phyloP scores from a whole-genome alignment of 345 rosid species.

The Psidium friedrichsthalianum region DNA sequence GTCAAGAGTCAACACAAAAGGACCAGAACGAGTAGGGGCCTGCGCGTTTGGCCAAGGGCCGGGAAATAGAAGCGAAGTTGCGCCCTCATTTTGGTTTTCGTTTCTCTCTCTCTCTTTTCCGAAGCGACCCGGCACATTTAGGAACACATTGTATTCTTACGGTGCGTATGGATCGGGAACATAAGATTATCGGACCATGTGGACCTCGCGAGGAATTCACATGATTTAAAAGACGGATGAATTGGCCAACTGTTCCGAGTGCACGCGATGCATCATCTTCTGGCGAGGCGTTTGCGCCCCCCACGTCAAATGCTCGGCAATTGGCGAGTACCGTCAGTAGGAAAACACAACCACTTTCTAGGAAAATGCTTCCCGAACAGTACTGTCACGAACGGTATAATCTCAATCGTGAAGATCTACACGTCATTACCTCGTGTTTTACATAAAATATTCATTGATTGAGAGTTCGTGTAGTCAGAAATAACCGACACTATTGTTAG shows the following conservation, averaged over 20 bases:
- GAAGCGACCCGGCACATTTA: neutral
- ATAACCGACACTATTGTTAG: too few species aligned
- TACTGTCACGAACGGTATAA: too few species aligned
- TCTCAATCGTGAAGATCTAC: too few species aligned
- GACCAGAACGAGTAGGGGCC: neutral
- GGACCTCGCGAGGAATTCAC: neutral
- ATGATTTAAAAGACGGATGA: neutral
- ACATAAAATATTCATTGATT: too few species aligned
- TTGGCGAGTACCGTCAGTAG: neutral
- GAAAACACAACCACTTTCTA: neutral
- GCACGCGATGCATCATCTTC: neutral
- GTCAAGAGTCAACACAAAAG: neutral
- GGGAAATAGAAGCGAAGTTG: neutral
- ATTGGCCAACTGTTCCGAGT: neutral
- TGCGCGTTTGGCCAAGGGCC: neutral
- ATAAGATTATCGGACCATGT: neutral
- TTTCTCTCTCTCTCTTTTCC: neutral
- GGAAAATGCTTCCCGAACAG: too few species aligned
- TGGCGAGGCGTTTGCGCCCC: neutral
- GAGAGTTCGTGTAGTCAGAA: too few species aligned
- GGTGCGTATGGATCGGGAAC: neutral
- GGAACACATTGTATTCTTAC: neutral
- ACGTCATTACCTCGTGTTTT: too few species aligned
- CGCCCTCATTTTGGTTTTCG: neutral
- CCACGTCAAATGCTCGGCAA: neutral